Evolutionary conservation across 768 basidiomycete species (phyloP), one percentile per base, ranked within the genome.

Genomic region (Zangia roseola): DNA sequence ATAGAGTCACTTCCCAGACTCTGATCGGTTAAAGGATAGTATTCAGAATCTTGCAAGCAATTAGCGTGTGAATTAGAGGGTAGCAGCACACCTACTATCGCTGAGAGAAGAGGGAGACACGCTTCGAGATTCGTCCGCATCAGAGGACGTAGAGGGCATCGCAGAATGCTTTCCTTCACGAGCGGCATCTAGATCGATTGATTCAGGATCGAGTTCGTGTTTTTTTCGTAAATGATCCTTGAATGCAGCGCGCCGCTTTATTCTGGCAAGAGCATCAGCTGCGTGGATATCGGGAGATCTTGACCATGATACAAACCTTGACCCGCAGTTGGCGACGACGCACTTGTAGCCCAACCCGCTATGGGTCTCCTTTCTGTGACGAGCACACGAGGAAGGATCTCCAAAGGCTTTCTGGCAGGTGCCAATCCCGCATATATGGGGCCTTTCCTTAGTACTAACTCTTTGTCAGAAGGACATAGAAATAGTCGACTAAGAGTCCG

Each of bases 371-470:
- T 76, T 80, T 47, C 74, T 71, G 56, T 88, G 86, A 9, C 86
- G 81, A 25, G 78, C 70, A 53, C 82, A 71, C 38, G 86, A 87
- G 0, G 86, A 88, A 10, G 84, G 86, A 56, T 88, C 86, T 13
- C 80, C 80, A 54, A 88, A 88, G 13, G 69, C 63, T 25, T 76
- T 70, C 10, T 44, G 47, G 57, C 86, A 88, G 19, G 61, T 65
- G 9, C 64, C 57, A 36, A 75, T 68, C 13, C 69, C 71, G 56
- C 87, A 89, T 6, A 43, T 44, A 55, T 72, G 76, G 2, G 84
- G 85, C 62, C 79, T 82, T 10, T 47, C 64, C 37, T 69, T 70
- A 13, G 81, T 76, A 47, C 84, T 86, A 45, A 36, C 42, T 34
- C 24, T 34, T 25, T 10, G 4, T 67, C 17, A 68, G 42, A 23